Base-by-base conservation (phyloP, 2,329 filamentous ascomycete genomes). In the Sarocladium strictum region DNA sequence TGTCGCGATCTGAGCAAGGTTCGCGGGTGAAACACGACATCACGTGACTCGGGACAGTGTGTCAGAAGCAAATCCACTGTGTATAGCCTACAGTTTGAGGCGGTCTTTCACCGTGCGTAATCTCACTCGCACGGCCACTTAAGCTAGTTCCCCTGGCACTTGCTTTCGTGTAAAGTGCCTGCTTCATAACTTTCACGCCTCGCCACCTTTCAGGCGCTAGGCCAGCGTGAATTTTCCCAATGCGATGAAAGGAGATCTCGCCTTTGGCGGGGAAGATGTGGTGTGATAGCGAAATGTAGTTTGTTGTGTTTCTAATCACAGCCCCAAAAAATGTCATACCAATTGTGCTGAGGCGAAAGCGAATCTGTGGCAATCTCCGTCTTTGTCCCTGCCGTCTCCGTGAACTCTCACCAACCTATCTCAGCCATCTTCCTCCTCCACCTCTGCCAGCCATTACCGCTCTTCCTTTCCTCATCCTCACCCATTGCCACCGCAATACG, bases 1-100 rank as follows among this genome's bases (percentile, higher is more conserved):
- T 49, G 43, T 24, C 43, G 43, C n/a, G 47, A 51, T 51, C 27
- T 35, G 47, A 17, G 5, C 17, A 3, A 21, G 47, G 47, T 26
- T 3, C 47, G 56, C 56, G 56, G 17, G 27, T n/a, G 19, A 21
- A 26, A 40, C 53, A 54, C 49, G 54, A 40, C 26, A 23, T 56
- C 54, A 56, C 21, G 54, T 56, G 54, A 56, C 50, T 10, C 17
- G 2, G 19, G 21, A 41, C 54, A 35, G 45, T 55, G 47, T 53
- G 47, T n/a, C 10, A 4, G 19, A 23, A 3, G 24, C 3, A 4
- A 49, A 4, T 19, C 27, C 24, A 49, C 43, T 23, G 40, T 43
- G 24, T 21, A 10, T 24, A 9, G n/a, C n/a, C n/a, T n/a, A n/a
- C n/a, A n/a, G n/a, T n/a, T n/a, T n/a, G n/a, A n/a, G n/a, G n/a